phyloP scores from a whole-genome alignment of 139 green algal genomes.

The Limnomonas spitsbergensis region DNA sequence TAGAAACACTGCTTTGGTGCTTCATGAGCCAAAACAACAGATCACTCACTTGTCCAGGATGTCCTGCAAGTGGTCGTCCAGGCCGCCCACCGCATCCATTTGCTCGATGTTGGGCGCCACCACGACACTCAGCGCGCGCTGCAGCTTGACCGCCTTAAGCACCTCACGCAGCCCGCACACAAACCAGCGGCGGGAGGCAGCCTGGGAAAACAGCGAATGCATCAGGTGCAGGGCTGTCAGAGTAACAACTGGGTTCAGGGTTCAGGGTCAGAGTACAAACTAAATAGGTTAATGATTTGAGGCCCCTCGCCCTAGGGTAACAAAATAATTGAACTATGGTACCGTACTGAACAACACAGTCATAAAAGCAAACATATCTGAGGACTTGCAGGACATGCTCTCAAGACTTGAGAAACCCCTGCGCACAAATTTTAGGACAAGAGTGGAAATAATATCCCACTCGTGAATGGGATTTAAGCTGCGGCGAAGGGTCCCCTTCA shows the following conservation, averaged over 20 bases:
- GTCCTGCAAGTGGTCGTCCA: conserved; percentile 54
- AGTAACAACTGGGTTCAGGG: neutral
- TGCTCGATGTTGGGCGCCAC: conserved; percentile 77
- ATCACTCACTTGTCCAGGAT: conserved; percentile 54
- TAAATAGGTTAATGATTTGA: neutral
- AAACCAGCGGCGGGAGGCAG: conserved; percentile 42
- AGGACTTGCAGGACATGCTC: too few relatives aligned
- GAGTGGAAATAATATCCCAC: too few relatives aligned
- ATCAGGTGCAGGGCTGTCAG: neutral
- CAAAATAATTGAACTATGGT: too few relatives aligned
- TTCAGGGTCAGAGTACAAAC: neutral
- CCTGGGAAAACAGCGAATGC: neutral
- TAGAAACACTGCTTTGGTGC: too few relatives aligned
- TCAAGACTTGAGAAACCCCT: too few relatives aligned
- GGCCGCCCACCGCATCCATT: conserved; percentile 48
- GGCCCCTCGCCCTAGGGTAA: neutral
- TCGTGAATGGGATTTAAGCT: too few relatives aligned
- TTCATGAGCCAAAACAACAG: too few relatives aligned
- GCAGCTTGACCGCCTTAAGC: conserved; percentile 60
- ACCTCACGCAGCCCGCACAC: conserved; percentile 67
- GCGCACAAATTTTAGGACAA: too few relatives aligned
- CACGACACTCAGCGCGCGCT: conserved; percentile 51
- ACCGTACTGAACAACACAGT: too few relatives aligned
- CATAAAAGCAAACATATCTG: too few relatives aligned
- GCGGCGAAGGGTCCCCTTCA: too few relatives aligned